Conservation (phyloP, 1,284 basidiomycete genomes). For the Blastosporella zonata region DNA sequence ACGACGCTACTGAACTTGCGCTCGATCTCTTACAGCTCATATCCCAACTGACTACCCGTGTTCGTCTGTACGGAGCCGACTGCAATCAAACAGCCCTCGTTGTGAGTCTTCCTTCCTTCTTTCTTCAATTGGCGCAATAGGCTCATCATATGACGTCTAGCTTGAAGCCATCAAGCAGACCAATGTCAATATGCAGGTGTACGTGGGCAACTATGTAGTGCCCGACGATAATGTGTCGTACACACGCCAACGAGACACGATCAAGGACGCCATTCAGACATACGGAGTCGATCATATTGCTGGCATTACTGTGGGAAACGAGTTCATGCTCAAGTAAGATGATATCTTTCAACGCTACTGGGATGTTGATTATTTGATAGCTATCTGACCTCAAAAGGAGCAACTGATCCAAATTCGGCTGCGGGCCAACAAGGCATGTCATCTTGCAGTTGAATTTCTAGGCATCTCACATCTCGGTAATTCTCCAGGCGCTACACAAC, state of each 20-base stretch:
- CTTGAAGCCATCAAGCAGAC: constrained; percentile 71
- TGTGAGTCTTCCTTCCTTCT: constrained; percentile 24
- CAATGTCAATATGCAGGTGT: constrained; percentile 85
- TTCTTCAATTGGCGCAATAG: neutral
- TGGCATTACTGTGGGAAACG: constrained; percentile 82
- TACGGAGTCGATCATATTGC: constrained; percentile 79
- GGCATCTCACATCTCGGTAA: neutral
- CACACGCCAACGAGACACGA: constrained; percentile 51
- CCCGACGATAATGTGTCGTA: constrained; percentile 66
- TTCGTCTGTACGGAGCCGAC: constrained; percentile 47
- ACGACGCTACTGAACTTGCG: neutral
- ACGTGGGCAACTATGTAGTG: constrained; percentile 73
- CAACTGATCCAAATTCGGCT: constrained; percentile 47
- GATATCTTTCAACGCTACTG: neutral
- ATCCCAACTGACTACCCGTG: constrained; percentile 43
- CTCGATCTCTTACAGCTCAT: constrained; percentile 35
- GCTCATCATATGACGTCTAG: constrained; percentile 21
- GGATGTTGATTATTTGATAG: constrained; percentile 29
- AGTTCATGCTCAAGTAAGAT: constrained; percentile 74
- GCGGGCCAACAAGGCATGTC: constrained; percentile 36
- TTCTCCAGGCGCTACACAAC: constrained; percentile 42
- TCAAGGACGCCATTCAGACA: constrained; percentile 37
- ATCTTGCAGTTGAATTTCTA: neutral
- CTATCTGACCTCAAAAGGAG: constrained; percentile 42
- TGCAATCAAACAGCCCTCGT: constrained; percentile 47